A percentile compares a stretch with the other conserved stretches of the same genome.
phyloP scores from a whole-genome alignment of 176 grass and related monocot genomes.

The Ananas comosus region DNA sequence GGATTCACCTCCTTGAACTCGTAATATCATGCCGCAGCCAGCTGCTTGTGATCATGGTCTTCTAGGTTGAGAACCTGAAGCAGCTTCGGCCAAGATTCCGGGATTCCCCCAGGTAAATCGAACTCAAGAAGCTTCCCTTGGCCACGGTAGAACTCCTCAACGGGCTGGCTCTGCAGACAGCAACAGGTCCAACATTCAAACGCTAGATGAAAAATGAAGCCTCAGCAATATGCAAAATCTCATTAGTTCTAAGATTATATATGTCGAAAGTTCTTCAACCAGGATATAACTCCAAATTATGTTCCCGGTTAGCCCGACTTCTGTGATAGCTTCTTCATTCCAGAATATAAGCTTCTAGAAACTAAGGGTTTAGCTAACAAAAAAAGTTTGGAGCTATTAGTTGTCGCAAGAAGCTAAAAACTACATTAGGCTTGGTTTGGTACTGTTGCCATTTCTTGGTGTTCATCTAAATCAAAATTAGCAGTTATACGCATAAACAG shows the following conservation, averaged over 20 bases:
- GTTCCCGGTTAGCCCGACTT: too few relatives aligned
- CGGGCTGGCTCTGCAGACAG: constrained; percentile 60
- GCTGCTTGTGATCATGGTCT: constrained; percentile 53
- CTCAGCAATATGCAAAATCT: not conserved
- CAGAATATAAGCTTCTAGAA: too few relatives aligned
- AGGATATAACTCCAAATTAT: not conserved
- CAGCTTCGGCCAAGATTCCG: constrained; percentile 86
- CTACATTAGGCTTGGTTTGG: too few relatives aligned
- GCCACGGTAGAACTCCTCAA: constrained; percentile 65
- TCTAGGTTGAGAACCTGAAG: constrained; percentile 71
- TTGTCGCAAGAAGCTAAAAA: too few relatives aligned
- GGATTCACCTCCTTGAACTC: not conserved
- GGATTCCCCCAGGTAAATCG: constrained; percentile 80
- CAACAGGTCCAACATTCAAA: not conserved
- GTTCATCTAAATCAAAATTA: too few relatives aligned
- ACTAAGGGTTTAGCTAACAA: too few relatives aligned
- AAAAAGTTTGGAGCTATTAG: too few relatives aligned
- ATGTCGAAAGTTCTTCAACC: not conserved
- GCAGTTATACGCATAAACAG: too few relatives aligned
- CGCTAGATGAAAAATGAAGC: not conserved
- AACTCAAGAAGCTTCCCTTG: constrained; percentile 83
- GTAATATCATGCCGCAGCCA: constrained; percentile 40
- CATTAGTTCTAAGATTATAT: not conserved
- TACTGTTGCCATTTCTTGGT: too few relatives aligned
- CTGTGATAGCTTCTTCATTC: too few relatives aligned